Percentiles rank a stretch among this genome's conserved stretches.
phyloP scores from a whole-genome alignment of 495 filamentous ascomycete genomes.

The Opeltia flavorubescens region DNA sequence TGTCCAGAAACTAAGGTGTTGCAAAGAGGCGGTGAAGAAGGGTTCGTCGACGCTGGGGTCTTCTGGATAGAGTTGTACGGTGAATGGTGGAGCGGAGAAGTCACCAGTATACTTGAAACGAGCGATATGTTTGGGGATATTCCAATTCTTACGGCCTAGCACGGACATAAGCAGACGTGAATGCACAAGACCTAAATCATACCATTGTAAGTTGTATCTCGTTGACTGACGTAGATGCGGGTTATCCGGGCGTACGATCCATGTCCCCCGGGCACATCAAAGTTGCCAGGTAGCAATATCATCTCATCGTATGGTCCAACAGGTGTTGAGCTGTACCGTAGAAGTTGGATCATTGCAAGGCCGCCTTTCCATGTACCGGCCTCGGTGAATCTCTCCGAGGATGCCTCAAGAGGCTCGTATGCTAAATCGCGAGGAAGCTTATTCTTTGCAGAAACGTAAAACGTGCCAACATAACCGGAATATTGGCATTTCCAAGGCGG shows the following conservation, averaged over 20 bases:
- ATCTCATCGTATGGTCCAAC: slow-evolving; percentile 39
- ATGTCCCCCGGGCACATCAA: slow-evolving; percentile 19
- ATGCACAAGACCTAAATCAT: slow-evolving; percentile 16
- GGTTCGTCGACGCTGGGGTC: slow-evolving; percentile 19
- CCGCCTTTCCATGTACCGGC: slow-evolving; percentile 27
- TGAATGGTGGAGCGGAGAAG: slow-evolving; percentile 11
- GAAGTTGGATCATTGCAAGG: slow-evolving; percentile 30
- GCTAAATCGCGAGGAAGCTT: slow-evolving; percentile 17
- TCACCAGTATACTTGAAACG: slow-evolving; percentile 26
- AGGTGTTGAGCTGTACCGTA: slow-evolving; percentile 34
- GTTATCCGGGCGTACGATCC: slow-evolving; percentile 23
- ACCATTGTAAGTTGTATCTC: slow-evolving; percentile 34
- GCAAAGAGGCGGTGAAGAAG: slow-evolving; percentile 30
- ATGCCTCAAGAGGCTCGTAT: slow-evolving; percentile 29
- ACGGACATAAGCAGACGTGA: background rate
- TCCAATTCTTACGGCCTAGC: slow-evolving; percentile 28
- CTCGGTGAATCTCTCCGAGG: slow-evolving; percentile 18
- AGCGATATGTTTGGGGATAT: slow-evolving; percentile 39
- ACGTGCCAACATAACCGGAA: slow-evolving; percentile 24
- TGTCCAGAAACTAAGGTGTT: slow-evolving; percentile 22
- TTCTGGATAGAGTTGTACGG: slow-evolving; percentile 30
- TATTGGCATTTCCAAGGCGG: slow-evolving; percentile 28
- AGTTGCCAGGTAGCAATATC: slow-evolving; percentile 29
- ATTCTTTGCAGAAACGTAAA: slow-evolving; percentile 19
- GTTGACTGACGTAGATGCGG: slow-evolving; percentile 36